These are phyloP conservation scores for Penicillium sp. DNA, from an alignment of 2,329 filamentous ascomycete species.

Conservation along the genomic window DNA sequence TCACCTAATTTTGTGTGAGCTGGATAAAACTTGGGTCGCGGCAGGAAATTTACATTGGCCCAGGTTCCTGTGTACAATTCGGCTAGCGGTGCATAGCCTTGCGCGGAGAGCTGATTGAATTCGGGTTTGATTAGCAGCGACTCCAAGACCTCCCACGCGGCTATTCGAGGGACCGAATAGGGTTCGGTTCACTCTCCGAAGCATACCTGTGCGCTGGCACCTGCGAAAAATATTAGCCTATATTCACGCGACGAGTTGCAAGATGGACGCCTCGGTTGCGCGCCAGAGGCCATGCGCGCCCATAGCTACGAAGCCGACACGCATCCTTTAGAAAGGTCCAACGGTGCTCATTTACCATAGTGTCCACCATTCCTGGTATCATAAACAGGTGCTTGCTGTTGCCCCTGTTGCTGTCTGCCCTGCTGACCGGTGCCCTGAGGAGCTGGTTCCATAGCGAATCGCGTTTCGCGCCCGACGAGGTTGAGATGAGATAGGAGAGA, in stretches of 20 bases:
- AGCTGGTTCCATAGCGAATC: slow-evolving; percentile 55
- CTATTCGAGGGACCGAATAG: not conserved
- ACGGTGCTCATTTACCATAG: slow-evolving; percentile 58
- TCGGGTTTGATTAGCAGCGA: slow-evolving; percentile 22
- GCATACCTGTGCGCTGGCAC: slow-evolving; percentile 69
- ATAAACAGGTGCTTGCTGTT: slow-evolving; percentile 62
- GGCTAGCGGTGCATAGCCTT: slow-evolving; percentile 82
- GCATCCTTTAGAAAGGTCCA: not conserved
- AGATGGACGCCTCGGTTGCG: not conserved
- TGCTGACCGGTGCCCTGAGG: slow-evolving; percentile 59
- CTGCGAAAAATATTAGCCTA: slow-evolving; percentile 40
- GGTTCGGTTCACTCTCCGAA: not conserved
- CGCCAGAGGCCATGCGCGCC: not conserved
- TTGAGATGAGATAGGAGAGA: not conserved
- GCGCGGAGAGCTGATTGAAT: slow-evolving; percentile 69
- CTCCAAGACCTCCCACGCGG: not conserved
- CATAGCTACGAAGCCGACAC: not conserved
- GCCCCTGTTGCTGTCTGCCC: slow-evolving; percentile 55
- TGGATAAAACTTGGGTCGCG: not conserved
- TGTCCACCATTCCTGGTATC: slow-evolving; percentile 73
- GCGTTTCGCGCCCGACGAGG: slow-evolving; percentile 5
- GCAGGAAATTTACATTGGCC: slow-evolving; percentile 72
- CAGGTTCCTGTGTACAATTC: slow-evolving; percentile 93
- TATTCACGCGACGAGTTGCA: not conserved
- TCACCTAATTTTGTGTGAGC: slow-evolving; percentile 63